Evolutionary conservation across 2,329 filamentous ascomycete genomes (phyloP).

Genomic region (Scytalidium lignicola): DNA sequence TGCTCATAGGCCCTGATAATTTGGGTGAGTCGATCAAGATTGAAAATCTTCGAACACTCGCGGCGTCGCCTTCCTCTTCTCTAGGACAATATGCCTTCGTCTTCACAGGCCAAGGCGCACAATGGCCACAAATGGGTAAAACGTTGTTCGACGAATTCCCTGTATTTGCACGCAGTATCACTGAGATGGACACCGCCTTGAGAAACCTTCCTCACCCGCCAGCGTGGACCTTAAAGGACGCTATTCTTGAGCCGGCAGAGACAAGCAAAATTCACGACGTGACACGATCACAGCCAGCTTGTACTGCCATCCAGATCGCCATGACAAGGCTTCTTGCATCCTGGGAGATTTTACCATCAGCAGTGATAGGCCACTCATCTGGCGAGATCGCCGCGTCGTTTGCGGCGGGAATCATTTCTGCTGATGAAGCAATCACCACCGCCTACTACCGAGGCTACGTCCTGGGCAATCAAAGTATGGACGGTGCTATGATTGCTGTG

Average conservation of each 20-base stretch:
- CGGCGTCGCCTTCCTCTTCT: too few relatives aligned
- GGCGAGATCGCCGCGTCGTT: constrained; percentile 27
- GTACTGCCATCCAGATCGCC: constrained; percentile 30
- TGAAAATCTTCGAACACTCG: too few relatives aligned
- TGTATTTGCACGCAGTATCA: constrained; percentile 2
- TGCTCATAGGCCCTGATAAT: too few relatives aligned
- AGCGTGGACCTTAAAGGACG: constrained; percentile 19
- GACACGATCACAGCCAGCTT: constrained; percentile 21
- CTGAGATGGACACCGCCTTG: constrained; percentile 1
- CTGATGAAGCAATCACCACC: constrained; percentile 18
- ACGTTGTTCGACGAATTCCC: constrained; percentile 8
- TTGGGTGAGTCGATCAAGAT: too few relatives aligned
- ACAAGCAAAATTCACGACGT: constrained; percentile 3
- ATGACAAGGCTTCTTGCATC: constrained; percentile 24
- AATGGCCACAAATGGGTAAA: constrained; percentile 21
- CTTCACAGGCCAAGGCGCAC: constrained; percentile 27
- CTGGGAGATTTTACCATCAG: constrained; percentile 15
- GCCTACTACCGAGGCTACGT: constrained; percentile 23
- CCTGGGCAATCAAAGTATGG: constrained; percentile 8
- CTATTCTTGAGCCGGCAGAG: constrained; percentile 28
- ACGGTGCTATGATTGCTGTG: constrained; percentile 49
- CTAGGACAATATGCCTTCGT: constrained; percentile 20
- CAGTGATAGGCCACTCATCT: constrained; percentile 24
- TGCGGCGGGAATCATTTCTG: constrained; percentile 16
- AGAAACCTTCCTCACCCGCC: constrained; percentile 2